A percentile compares a stretch with the other conserved stretches of the same genome.
phyloP scores from a whole-genome alignment of 2,329 filamentous ascomycete species.

The Xylaria sp. region DNA sequence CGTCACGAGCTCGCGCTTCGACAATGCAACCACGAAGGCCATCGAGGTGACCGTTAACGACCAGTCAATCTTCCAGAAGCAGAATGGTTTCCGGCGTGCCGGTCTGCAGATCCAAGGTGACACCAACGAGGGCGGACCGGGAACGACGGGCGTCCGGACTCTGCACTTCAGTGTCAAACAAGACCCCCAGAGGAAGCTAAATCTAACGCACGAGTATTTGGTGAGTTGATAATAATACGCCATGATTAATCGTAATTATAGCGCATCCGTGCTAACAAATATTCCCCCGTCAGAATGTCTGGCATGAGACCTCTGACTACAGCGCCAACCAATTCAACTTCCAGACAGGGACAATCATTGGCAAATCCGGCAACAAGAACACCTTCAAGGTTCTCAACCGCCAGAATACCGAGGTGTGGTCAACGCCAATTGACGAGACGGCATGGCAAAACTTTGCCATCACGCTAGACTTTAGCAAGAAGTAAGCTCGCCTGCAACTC shows the following conservation, averaged over 20 bases:
- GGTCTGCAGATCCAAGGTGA: slow-evolving; percentile 58
- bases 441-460: slow-evolving; percentile 72
- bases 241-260: slow-evolving; percentile 26
- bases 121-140: slow-evolving; percentile 54
- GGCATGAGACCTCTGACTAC: slow-evolving; percentile 47
- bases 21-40: slow-evolving; percentile 52
- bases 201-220: slow-evolving; percentile 51
- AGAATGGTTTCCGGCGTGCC: slow-evolving; percentile 59
- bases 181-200: slow-evolving; percentile 46
- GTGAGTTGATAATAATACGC: slow-evolving; percentile 35
- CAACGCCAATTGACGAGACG: slow-evolving; percentile 55
- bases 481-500: slow-evolving; percentile 54
- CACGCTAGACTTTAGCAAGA: slow-evolving; percentile 64
- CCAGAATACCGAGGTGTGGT: slow-evolving; percentile 54
- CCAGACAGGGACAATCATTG: slow-evolving; percentile 50
- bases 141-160: slow-evolving; percentile 47
- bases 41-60: slow-evolving; percentile 59
- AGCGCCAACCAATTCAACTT: slow-evolving; percentile 53
- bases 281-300: slow-evolving; percentile 47
- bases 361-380: slow-evolving; percentile 51
- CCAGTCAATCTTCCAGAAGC: slow-evolving; percentile 57
- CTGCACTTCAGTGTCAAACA: slow-evolving; percentile 50
- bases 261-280: slow-evolving; percentile 33
- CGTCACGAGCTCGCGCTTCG: slow-evolving; percentile 53
- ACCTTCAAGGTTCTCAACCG: slow-evolving; percentile 58